A percentile compares a stretch with the other conserved stretches of the same genome.
Conservation (phyloP, 441 rosid genomes). For the Bruguiera hainesii region DNA sequence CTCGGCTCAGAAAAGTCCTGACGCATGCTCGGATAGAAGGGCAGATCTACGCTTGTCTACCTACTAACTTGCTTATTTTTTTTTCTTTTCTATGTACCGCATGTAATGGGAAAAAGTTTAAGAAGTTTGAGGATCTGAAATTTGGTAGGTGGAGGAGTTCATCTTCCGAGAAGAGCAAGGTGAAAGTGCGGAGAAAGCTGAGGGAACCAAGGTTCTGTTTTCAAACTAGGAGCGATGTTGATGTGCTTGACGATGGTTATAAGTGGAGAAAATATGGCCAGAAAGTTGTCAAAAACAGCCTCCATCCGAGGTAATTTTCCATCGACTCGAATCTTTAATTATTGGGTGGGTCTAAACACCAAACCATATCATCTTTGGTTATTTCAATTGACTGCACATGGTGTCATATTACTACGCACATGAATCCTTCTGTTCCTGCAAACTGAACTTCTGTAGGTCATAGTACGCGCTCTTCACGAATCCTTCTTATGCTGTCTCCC, state of each 20-base stretch:
- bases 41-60: conserved; percentile 21
- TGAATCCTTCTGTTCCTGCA: too few relatives aligned
- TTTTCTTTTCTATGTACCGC: not conserved
- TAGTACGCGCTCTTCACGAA: not conserved
- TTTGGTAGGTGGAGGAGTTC: conserved; percentile 79
- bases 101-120: not conserved
- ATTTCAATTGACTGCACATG: too few relatives aligned
- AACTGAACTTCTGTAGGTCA: too few relatives aligned
- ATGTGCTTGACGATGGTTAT: conserved; percentile 93
- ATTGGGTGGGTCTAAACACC: too few relatives aligned
- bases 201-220: conserved; percentile 98
- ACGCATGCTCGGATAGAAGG: conserved; percentile 20
- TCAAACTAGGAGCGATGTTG: conserved; percentile 92
- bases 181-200: conserved; percentile 83
- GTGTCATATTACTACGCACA: too few relatives aligned
- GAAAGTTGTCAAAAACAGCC: conserved; percentile 94
- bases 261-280: conserved; percentile 99
- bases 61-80: conserved; percentile 2
- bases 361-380: too few relatives aligned
- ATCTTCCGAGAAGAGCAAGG: conserved; percentile 61
- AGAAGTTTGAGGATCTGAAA: conserved; percentile 15
- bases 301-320: conserved; percentile 76
- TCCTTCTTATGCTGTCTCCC: not conserved
- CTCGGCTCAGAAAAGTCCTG: conserved; percentile 27
- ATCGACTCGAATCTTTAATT: too few relatives aligned